These are phyloP conservation scores for Corynascus novoguineensis DNA, from an alignment of 495 filamentous ascomycete genomes.

Conservation along the genomic window DNA sequence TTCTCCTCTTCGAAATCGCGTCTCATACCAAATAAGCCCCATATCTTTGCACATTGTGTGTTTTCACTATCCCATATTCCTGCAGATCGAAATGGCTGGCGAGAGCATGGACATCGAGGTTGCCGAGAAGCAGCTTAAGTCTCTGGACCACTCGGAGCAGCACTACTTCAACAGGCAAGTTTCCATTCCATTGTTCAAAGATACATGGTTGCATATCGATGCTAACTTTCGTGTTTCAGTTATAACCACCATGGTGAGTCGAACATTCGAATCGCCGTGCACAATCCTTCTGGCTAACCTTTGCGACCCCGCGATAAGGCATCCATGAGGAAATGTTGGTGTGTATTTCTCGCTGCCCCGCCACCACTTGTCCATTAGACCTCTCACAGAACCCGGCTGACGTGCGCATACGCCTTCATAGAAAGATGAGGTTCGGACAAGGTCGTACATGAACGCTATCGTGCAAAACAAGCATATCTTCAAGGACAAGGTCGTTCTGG, in stretches of 20 bases:
- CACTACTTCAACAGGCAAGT: conserved; percentile 95
- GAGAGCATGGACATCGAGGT: conserved; percentile 44
- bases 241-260: conserved; percentile 91
- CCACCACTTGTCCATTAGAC: neutral
- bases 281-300: conserved; percentile 29
- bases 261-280: conserved; percentile 10
- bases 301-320: conserved; percentile 45
- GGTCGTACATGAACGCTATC: conserved; percentile 93
- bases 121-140: conserved; percentile 49
- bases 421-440: conserved; percentile 98
- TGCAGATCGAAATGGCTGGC: conserved; percentile 31
- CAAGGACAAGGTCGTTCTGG: conserved; percentile 82
- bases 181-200: neutral
- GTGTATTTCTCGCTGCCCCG: conserved; percentile 37
- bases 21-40: neutral
- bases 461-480: conserved; percentile 91
- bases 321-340: conserved; percentile 99
- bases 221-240: conserved; percentile 42
- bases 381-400: conserved; percentile 11
- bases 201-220: conserved; percentile 4
- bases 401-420: conserved; percentile 31
- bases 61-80: conserved; percentile 2
- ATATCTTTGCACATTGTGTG: neutral
- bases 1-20: neutral
- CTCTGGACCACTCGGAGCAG: conserved; percentile 80